Percentiles rank a stretch among this genome's conserved stretches.
Evolutionary conservation across 2,329 filamentous ascomycete genomes (phyloP).

Genomic region (Paecilomyces sp.): DNA sequence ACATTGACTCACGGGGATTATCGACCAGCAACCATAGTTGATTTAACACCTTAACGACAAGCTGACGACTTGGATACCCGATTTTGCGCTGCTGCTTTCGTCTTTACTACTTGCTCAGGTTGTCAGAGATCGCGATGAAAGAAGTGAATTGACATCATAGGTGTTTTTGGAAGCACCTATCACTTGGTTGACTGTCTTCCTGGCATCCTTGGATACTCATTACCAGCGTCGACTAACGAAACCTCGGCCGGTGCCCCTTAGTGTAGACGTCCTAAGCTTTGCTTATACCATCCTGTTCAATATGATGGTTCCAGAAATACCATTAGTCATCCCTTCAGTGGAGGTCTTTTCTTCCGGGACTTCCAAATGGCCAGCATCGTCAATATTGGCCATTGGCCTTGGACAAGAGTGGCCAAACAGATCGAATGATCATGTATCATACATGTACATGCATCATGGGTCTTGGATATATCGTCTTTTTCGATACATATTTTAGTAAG

Average conservation of each 20-base stretch:
- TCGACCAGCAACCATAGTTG: neutral
- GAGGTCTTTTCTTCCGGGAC: neutral
- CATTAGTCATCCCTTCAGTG: neutral
- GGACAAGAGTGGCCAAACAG: neutral
- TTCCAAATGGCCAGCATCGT: neutral
- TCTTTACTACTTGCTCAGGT: neutral
- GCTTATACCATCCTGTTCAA: neutral
- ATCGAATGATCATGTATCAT: neutral
- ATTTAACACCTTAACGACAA: conserved; percentile 4
- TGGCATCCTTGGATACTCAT: neutral
- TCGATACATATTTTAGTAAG: neutral
- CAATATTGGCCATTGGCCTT: neutral
- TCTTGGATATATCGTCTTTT: neutral
- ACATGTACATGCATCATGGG: neutral
- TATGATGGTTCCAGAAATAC: neutral
- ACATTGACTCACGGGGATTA: neutral
- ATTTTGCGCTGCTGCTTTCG: neutral
- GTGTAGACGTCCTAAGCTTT: neutral
- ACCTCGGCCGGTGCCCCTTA: neutral
- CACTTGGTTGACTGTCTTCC: neutral
- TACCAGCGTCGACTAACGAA: neutral
- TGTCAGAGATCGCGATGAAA: neutral
- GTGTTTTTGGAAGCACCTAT: neutral
- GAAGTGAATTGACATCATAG: neutral
- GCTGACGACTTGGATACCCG: conserved; percentile 8